These are phyloP conservation scores for Paecilomyces fulvus DNA, from an alignment of 2,329 filamentous ascomycete species.

Conservation along the genomic window DNA sequence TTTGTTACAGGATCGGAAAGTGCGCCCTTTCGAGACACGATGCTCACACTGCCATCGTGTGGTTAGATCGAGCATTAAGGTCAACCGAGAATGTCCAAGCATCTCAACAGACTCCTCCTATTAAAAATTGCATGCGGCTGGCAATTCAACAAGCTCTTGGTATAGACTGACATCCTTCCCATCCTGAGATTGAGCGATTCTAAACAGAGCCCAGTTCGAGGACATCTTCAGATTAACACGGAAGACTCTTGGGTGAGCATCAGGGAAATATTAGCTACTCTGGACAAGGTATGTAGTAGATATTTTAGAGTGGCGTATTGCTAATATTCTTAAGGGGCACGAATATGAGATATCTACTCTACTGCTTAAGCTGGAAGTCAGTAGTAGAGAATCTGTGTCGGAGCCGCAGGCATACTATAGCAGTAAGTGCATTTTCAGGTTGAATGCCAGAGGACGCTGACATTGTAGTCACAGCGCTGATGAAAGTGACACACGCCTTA, in stretches of 20 bases:
- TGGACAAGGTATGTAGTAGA: constrained; percentile 38
- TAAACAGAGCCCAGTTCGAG: constrained; percentile 15
- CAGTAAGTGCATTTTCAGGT: constrained; percentile 19
- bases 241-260: constrained; percentile 44
- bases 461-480: constrained; percentile 40
- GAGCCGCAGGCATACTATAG: constrained; percentile 33
- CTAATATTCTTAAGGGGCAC: constrained; percentile 36
- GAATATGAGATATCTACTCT: constrained; percentile 57
- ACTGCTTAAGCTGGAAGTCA: constrained; percentile 60
- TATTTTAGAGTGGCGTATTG: background rate
- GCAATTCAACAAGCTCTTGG: constrained; percentile 59
- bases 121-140: constrained; percentile 56
- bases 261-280: constrained; percentile 47
- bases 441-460: constrained; percentile 28
- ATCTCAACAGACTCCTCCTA: constrained; percentile 48
- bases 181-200: constrained; percentile 13
- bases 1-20: constrained; percentile 65
- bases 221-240: constrained; percentile 26
- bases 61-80: constrained; percentile 62
- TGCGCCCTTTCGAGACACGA: constrained; percentile 47
- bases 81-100: constrained; percentile 44
- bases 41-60: constrained; percentile 52
- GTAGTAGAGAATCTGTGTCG: constrained; percentile 33
- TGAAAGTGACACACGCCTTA: constrained; percentile 52
- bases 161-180: constrained; percentile 39